phyloP scores from a whole-genome alignment of 116 monocot genomes.

The Cymodocea nodosa region DNA sequence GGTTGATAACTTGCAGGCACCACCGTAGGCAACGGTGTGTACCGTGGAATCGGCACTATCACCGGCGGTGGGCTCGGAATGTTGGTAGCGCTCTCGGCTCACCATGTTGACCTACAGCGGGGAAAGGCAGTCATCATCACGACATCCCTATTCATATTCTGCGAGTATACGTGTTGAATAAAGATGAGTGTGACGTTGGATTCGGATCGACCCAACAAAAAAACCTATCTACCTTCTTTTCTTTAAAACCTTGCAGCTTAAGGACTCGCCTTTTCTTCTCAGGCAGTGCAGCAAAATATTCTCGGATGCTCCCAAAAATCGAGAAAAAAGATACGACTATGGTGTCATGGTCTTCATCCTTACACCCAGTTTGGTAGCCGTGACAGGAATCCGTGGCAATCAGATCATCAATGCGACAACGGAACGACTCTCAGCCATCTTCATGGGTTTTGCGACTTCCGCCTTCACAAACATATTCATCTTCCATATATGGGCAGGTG shows the following conservation, averaged over 20 bases:
- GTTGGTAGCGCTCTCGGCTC: not conserved
- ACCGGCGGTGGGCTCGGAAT: constrained; percentile 5
- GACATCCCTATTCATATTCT: not conserved
- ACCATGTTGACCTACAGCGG: not conserved
- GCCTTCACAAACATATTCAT: constrained; percentile 20
- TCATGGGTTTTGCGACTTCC: constrained; percentile 25
- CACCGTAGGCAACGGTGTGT: constrained; percentile 7
- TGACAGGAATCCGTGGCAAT: constrained; percentile 22
- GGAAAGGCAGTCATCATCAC: not conserved
- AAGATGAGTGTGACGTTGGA: too few species aligned
- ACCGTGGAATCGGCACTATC: constrained; percentile 9
- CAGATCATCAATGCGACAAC: constrained; percentile 19
- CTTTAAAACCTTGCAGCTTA: too few species aligned
- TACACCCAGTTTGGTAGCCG: constrained; percentile 31
- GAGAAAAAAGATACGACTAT: constrained; percentile 36
- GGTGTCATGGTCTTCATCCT: constrained; percentile 44
- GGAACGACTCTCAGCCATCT: constrained; percentile 23
- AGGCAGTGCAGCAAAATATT: constrained; percentile 27
- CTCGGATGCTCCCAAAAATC: constrained; percentile 20
- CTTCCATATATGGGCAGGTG: constrained; percentile 38
- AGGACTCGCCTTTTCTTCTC: too few species aligned
- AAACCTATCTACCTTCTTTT: too few species aligned
- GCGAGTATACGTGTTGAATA: not conserved
- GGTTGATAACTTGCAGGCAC: constrained; percentile 6
- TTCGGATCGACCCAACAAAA: too few species aligned